phyloP scores from a whole-genome alignment of 2,329 filamentous ascomycete species.

The Paraconiothyrium brasiliense region DNA sequence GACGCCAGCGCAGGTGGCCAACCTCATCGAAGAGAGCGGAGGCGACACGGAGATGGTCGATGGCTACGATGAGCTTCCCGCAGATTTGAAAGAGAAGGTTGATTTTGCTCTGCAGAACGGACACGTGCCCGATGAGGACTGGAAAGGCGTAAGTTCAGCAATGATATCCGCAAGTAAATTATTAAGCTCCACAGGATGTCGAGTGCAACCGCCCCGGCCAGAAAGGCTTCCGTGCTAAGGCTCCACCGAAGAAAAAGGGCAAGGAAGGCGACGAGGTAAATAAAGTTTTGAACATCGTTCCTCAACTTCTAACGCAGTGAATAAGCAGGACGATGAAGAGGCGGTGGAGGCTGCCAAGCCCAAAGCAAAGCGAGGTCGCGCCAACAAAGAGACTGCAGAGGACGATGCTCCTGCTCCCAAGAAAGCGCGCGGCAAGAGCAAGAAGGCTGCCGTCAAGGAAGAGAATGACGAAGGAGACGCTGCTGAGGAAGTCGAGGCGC shows the following conservation, averaged over 20 bases:
- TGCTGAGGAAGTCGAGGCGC: constrained; percentile 34
- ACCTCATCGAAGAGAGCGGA: constrained; percentile 68
- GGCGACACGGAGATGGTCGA: constrained; percentile 75
- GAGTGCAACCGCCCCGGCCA: constrained; percentile 76
- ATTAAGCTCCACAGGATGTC: constrained; percentile 66
- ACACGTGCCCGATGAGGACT: constrained; percentile 85
- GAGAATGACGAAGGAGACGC: constrained; percentile 27
- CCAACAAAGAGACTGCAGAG: constrained; percentile 29
- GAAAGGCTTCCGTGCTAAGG: constrained; percentile 66
- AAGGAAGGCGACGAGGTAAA: constrained; percentile 36
- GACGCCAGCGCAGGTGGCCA: constrained; percentile 76
- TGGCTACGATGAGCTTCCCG: constrained; percentile 79
- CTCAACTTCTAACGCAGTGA: constrained; percentile 17
- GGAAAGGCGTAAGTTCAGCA: constrained; percentile 76
- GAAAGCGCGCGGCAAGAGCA: constrained; percentile 39
- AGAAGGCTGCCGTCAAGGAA: constrained; percentile 37
- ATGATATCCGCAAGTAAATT: constrained; percentile 44
- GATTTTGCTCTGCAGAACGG: constrained; percentile 76
- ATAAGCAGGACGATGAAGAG: constrained; percentile 30
- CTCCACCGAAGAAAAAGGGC: constrained; percentile 45
- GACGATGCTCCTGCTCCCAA: constrained; percentile 42
- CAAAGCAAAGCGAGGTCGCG: constrained; percentile 55
- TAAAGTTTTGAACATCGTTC: neutral
- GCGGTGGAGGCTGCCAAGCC: constrained; percentile 42
- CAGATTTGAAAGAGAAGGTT: constrained; percentile 77